Evolutionary conservation across 441 rosid species (phyloP).

Genomic region (Pelargonium fulgidum): DNA sequence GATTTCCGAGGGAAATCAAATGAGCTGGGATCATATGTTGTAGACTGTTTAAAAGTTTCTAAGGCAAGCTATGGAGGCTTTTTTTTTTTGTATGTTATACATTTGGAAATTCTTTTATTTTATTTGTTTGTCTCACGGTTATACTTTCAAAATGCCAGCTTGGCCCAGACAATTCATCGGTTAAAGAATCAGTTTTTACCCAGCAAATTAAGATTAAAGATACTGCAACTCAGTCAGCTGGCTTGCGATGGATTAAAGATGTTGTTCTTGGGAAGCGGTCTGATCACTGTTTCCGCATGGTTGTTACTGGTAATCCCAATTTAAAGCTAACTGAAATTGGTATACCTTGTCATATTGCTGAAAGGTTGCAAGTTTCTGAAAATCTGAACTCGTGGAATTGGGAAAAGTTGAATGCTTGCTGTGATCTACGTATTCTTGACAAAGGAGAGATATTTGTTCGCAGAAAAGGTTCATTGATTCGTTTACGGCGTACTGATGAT

Average conservation of each 20-base stretch:
- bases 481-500: conserved; percentile 38
- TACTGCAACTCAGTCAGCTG: conserved; percentile 48
- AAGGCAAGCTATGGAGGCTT: conserved; percentile 53
- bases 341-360: conserved; percentile 73
- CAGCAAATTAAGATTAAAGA: conserved; percentile 37
- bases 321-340: conserved; percentile 75
- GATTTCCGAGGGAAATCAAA: conserved; percentile 63
- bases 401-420: conserved; percentile 45
- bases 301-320: conserved; percentile 83
- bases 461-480: conserved; percentile 50
- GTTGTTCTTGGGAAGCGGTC: conserved; percentile 85
- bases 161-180: conserved; percentile 48
- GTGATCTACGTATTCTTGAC: conserved; percentile 49
- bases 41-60: conserved; percentile 73
- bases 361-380: conserved; percentile 69
- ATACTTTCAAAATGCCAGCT: conserved; percentile 46
- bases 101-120: conserved; percentile 16
- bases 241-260: conserved; percentile 85
- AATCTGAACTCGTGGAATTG: conserved; percentile 62
- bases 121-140: conserved; percentile 17
- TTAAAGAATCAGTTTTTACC: conserved; percentile 35
- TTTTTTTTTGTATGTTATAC: conserved; percentile 3
- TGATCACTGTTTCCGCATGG: conserved; percentile 82
- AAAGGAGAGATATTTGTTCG: conserved; percentile 57
- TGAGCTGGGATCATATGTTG: conserved; percentile 66